Conservation (phyloP, 2,329 filamentous ascomycete genomes). For the Alternaria conjuncta region DNA sequence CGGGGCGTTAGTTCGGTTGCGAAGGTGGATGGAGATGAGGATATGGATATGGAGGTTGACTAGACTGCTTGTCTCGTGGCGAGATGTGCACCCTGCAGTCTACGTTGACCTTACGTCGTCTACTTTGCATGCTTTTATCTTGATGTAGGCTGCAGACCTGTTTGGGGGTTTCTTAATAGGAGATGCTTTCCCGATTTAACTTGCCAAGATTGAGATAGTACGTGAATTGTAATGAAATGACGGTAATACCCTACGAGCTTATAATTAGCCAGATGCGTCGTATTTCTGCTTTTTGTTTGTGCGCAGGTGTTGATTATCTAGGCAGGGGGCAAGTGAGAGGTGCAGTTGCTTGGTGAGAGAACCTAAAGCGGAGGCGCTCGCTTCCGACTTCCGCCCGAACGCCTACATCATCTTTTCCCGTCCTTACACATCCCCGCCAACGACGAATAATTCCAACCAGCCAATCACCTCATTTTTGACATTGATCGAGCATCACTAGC, state of each 20-base stretch:
- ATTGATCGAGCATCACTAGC: conserved; percentile 4
- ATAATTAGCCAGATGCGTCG: background rate
- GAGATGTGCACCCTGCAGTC: background rate
- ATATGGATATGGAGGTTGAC: conserved; percentile 9
- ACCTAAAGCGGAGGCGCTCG: conserved; percentile 15
- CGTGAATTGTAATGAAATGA: background rate
- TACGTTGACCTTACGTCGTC: background rate
- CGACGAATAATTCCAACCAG: conserved; percentile 4
- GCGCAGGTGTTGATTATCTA: background rate
- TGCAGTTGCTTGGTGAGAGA: background rate
- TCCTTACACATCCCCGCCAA: conserved; percentile 17
- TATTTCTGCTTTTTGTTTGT: background rate
- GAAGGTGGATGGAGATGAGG: background rate
- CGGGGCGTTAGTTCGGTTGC: background rate
- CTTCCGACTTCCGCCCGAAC: conserved; percentile 16
- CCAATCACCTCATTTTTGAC: conserved; percentile 8
- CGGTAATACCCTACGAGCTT: background rate
- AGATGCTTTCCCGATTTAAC: background rate
- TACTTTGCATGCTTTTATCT: background rate
- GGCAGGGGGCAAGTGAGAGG: background rate
- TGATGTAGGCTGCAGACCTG: background rate
- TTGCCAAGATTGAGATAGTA: background rate
- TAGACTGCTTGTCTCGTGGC: background rate
- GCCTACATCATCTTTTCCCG: conserved; percentile 14
- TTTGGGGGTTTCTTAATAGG: background rate